These are phyloP conservation scores for Colletotrichum sp. DNA, from an alignment of 2,329 filamentous ascomycete species.

Conservation along the genomic window DNA sequence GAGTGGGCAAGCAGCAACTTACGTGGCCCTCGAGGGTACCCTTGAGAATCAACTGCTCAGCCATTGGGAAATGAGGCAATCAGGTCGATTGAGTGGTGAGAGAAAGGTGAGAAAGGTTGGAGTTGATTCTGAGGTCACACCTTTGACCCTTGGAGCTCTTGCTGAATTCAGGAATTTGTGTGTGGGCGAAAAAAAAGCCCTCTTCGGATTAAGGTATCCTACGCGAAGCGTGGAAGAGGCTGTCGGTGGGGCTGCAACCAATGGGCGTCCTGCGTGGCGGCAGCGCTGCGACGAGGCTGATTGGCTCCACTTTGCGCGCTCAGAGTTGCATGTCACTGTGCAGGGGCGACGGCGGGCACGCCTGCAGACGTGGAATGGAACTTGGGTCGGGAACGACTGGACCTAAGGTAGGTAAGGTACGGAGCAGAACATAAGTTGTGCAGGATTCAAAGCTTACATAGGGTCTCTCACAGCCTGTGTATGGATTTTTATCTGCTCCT, in stretches of 20 bases:
- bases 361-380: background rate
- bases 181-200: slow-evolving; percentile 53
- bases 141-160: slow-evolving; percentile 20
- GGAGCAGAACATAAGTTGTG: background rate
- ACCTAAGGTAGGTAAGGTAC: background rate
- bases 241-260: slow-evolving; percentile 1
- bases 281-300: slow-evolving; percentile 1
- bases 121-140: slow-evolving; percentile 31
- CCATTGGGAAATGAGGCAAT: slow-evolving; percentile 65
- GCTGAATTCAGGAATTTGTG: slow-evolving; percentile 48
- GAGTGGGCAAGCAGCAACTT: slow-evolving; percentile 44
- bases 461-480: background rate
- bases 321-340: background rate
- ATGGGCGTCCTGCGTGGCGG: background rate
- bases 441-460: background rate
- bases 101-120: slow-evolving; percentile 34
- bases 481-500: background rate
- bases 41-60: slow-evolving; percentile 95
- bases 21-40: slow-evolving; percentile 97
- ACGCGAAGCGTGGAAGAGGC: background rate
- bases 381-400: background rate
- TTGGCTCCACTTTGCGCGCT: background rate
- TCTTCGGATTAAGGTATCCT: background rate
- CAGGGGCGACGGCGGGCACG: background rate
- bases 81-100: slow-evolving; percentile 44